Evolutionary conservation across 495 filamentous ascomycete species (phyloP), one percentile per base, ranked within the genome.

Genomic region (Hypomontagnella submonticulosa): DNA sequence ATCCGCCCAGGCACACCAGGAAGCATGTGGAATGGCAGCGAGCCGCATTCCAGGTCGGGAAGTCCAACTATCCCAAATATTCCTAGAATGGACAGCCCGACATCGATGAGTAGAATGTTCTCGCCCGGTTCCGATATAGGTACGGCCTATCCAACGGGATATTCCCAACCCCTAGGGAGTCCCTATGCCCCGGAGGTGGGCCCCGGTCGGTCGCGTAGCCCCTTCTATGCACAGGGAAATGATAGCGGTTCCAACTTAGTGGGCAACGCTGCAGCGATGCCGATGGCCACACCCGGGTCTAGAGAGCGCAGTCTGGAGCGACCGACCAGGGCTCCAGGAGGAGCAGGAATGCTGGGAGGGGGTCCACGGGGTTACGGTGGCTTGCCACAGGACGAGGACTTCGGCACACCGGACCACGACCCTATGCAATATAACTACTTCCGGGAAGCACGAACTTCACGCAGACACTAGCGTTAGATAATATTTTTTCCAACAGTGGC

Each of bases 1-100:
- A 80, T 88, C 44, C 84, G 90, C 15, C 87, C 88, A 0, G 85
- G 86, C 7, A 92, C 90, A 0, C 88, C 89, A 0, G 81, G 86
- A 36, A 86, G 81, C 20, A 77, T 80, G 27, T 77, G 67, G 50
- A 68, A 62, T 13, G 76, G 73, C n/a, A 75, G 75, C 10, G 76
- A 77, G 8, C 53, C 70, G 4, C 43, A 51, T 44, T 82, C 80
- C 1, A 67, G 80, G 19, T 75, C 80, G 0, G 79, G 71, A 27
- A 81, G 79, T 5, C 81, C 81, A 4, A 63, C 66, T 4, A 64
- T 72, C 18, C 68, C 71, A 16, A 46, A 44, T n/a, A 60, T 73
- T 33, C 71, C 66, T 18, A 46, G 51, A 19, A 42, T 67, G 18
- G 61, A 63, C 9, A 71, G 66, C 18, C 71, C 69, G 3, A 57